Base-by-base conservation (phyloP, 2,329 filamentous ascomycete genomes). In the Fusarium denticulatum region DNA sequence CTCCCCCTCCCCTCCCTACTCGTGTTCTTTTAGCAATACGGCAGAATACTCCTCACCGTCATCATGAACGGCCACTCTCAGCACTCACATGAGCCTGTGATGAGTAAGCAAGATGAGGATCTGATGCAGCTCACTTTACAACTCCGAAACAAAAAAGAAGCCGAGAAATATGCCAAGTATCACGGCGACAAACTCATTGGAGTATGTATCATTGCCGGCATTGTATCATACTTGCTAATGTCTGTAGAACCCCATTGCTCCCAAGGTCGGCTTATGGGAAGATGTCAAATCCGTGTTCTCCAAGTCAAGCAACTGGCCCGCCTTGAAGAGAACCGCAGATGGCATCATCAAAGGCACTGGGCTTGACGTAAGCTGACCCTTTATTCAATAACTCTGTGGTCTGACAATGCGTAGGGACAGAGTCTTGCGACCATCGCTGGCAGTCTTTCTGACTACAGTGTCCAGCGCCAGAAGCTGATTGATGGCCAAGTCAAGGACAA, bases 401-500 rank as follows among this genome's bases (percentile, higher is more conserved):
- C 46, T 67, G 13, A 67, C 34, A 6, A 7, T 34, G 7, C 3
- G 22, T 34, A 67, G 64, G 60, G 46, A 43, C 45, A 18, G n/a
- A 55, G 52, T 22, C 24, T 55, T n/a, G 64, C 64, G 42, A 49
- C 22, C 0, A 46, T 67, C 11, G 64, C 28, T 32, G 64, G 64
- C 7, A 64, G 26, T 40, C 34, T 67, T 11, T 58, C 64, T 22
- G 47, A 67, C 30, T 53, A 67, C 28, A 67, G 64, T 22, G 32
- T 26, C 13, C 7, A 18, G 4, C 61, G 61, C 12, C 30, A 69
- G 12, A 34, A 37, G 22, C 22, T 62, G 3, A 74, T 75, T 30
- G 34, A 74, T 24, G 20, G 8, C 18, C 64, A 73, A 36, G 74
- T 76, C 34, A 71, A 69, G 28, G 57, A 56, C 34, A 76, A 73